These are phyloP conservation scores for Sechiopsis laciniata DNA, from an alignment of 306 rosid genomes.

Conservation along the genomic window DNA sequence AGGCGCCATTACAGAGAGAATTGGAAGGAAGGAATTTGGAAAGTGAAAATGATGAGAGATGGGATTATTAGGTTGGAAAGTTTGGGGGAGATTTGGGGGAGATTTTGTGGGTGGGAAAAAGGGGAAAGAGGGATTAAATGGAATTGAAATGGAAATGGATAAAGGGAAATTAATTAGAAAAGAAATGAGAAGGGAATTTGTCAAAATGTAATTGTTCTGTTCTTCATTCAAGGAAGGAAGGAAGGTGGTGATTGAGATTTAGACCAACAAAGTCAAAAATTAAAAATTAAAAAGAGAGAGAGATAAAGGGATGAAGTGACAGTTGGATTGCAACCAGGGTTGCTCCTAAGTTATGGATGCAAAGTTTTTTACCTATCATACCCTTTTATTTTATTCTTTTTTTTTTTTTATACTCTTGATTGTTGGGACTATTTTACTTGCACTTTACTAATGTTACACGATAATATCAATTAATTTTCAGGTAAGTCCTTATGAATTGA, in stretches of 20 bases:
- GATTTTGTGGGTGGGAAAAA: slow-evolving; percentile 20
- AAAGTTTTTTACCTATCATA: background rate
- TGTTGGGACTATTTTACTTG: too few relatives aligned
- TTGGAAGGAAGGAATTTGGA: background rate
- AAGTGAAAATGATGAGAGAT: background rate
- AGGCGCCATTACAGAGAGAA: slow-evolving; percentile 7
- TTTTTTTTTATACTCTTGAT: background rate
- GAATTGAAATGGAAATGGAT: background rate
- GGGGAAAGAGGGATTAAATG: background rate
- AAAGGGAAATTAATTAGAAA: background rate
- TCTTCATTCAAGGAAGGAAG: slow-evolving; percentile 13
- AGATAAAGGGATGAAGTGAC: background rate
- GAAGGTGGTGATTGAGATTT: background rate
- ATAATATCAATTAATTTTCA: too few relatives aligned
- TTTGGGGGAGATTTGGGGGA: background rate
- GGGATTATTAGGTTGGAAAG: slow-evolving; percentile 21
- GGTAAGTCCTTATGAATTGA: too few relatives aligned
- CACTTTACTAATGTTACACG: too few relatives aligned
- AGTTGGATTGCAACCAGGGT: too few relatives aligned
- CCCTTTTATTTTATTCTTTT: background rate
- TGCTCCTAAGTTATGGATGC: background rate
- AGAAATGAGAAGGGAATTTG: background rate
- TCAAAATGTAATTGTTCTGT: background rate
- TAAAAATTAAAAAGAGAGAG: background rate
- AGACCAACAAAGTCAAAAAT: slow-evolving; percentile 18